A percentile compares a stretch with the other conserved stretches of the same genome.
These are phyloP conservation scores for Citrus trifoliata DNA, from an alignment of 345 rosid species.

Conservation along the genomic window DNA sequence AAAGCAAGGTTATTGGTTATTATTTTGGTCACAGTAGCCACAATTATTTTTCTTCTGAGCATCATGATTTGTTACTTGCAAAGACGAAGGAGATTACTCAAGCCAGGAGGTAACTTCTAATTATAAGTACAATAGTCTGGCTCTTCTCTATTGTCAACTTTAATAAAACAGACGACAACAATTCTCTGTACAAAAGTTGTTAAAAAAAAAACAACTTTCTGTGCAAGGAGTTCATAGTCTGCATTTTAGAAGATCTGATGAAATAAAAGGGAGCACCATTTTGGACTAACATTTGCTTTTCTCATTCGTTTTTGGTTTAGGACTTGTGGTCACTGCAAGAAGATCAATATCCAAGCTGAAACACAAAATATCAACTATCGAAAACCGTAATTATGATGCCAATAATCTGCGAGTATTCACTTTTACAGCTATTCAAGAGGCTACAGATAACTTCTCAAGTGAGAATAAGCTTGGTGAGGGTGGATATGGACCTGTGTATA, in stretches of 20 bases:
- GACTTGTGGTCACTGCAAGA: background rate
- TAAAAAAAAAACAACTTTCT: background rate
- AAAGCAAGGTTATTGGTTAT: background rate
- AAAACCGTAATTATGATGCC: constrained; percentile 11
- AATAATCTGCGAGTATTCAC: constrained; percentile 25
- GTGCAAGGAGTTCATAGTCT: background rate
- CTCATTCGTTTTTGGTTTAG: background rate
- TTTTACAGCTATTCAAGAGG: constrained; percentile 18
- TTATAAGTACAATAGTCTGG: background rate
- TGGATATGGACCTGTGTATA: constrained; percentile 50
- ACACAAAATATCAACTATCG: background rate
- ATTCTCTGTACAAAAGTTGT: too few relatives aligned
- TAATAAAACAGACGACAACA: too few relatives aligned
- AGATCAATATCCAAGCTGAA: background rate
- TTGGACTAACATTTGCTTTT: background rate
- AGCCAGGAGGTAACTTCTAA: background rate
- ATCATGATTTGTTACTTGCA: background rate
- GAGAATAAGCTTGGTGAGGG: constrained; percentile 44
- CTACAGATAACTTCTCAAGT: constrained; percentile 33
- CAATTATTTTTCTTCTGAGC: background rate
- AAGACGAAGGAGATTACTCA: background rate
- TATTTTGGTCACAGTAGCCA: background rate
- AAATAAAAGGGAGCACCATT: background rate
- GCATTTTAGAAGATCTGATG: background rate
- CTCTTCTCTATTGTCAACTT: too few relatives aligned